These are phyloP conservation scores for Rhizopus stolonifer DNA, from an alignment of 371 early-diverging fungal species.

Conservation along the genomic window DNA sequence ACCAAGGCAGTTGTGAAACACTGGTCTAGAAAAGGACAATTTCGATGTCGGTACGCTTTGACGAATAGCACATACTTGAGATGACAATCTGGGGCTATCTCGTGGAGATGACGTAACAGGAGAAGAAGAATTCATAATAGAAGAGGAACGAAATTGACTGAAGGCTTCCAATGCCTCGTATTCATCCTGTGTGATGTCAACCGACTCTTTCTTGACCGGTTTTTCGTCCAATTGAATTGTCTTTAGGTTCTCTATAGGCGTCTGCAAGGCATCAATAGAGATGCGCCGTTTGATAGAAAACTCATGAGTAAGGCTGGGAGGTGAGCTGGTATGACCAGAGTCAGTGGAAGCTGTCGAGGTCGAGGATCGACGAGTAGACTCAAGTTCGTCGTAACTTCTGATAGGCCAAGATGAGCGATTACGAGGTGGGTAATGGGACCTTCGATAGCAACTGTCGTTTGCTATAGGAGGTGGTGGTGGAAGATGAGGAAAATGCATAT, in stretches of 20 bases:
- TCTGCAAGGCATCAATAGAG: constrained; percentile 24
- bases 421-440: constrained; percentile 4
- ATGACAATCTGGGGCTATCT: constrained; percentile 26
- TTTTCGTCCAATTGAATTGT: constrained; percentile 16
- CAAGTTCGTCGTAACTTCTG: neutral
- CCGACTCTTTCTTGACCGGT: constrained; percentile 2
- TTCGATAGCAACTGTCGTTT: neutral
- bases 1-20: neutral
- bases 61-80: constrained; percentile 36
- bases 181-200: constrained; percentile 43
- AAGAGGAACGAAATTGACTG: constrained; percentile 22
- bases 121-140: neutral
- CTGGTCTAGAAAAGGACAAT: constrained; percentile 27
- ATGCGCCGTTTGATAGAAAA: constrained; percentile 17
- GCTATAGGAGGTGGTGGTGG: neutral
- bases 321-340: constrained; percentile 4
- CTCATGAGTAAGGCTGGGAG: constrained; percentile 1
- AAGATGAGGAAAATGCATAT: neutral
- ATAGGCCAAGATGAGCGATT: constrained; percentile 25
- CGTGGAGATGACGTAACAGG: neutral
- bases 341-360: constrained; percentile 7
- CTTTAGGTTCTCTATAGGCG: constrained; percentile 21
- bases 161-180: constrained; percentile 49
- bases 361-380: constrained; percentile 6
- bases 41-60: constrained; percentile 28